Evolutionary conservation across 768 basidiomycete species (phyloP), one percentile per base, ranked within the genome.

Genomic region (Sistotremastrum niveocremeum): DNA sequence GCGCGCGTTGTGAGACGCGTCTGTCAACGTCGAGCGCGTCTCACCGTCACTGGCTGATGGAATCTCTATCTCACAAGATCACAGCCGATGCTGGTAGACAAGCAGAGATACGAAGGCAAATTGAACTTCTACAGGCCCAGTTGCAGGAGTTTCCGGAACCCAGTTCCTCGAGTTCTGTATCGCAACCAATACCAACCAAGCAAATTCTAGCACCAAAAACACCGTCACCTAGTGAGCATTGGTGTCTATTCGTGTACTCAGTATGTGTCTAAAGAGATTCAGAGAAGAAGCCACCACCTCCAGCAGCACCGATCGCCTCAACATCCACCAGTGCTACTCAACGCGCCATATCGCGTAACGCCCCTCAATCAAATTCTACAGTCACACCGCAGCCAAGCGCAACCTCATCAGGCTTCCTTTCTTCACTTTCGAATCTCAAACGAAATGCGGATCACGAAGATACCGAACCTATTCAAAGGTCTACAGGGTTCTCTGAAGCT

Each of bases 201-300:
- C 65, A 72, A 49, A 77, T 56, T 10, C 57, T 76, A 31, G 77
- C 67, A 1, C 78, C 77, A 4, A 59, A 71, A 0, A 80, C 77
- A 0, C 84, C 84, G 6, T 82, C 84, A 34, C 79, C 79, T 4
- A 81, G 81, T 84, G 52, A 59, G 70, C 60, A n/a, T 30, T 38
- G 34, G 37, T 38, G 9, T 47, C 43, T 38, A 32, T 34, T 34
- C 8, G 12, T 28, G 12, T 45, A 46, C 34, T 38, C 28, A 42
- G 35, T 7, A 50, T 32, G 32, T 34, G 42, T 35, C 35, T 32
- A 29, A 9, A 1, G 37, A 29, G 57, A 51, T 41, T 51, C 30
- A 72, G 54, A 64, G 70, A 49, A 77, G 72, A 51, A 36, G 67
- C 4, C 63, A 65, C 29, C 54, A 65, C n/a, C 41, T 4, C 32